Evolutionary conservation across 2,329 filamentous ascomycete species (phyloP), one percentile per base, ranked within the genome.

Genomic region (Colletotrichum aenigma): DNA sequence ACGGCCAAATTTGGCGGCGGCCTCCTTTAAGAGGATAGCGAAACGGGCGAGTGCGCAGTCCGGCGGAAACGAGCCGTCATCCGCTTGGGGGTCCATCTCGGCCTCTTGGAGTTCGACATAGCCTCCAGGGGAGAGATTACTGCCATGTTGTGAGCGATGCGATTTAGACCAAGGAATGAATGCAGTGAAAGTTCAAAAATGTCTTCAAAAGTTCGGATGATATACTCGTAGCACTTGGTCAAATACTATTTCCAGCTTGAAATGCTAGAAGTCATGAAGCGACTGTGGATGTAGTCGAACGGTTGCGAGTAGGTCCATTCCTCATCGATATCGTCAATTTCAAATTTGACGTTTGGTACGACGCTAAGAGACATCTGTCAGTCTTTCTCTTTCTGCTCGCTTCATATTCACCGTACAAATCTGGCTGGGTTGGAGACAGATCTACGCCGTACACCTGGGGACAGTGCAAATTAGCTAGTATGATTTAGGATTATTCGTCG

Each of bases 311-410:
- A 85, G 6, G 80, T 80, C 84, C 84, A 86, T 52, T 79, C 77
- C 65, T 81, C 78, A 28, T 84, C 82, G 5, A 80, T 76, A 71
- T 86, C 84, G 66, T 86, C 84, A 67, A 86, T 78, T 38, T 86
- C 83, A 77, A 89, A 89, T 8, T 79, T 79, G 60, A 87, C 81
- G 74, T 89, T 89, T 0, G 85, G 84, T 1, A 87, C 87, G 3
- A 87, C 85, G 70, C 78, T 80, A 32, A 28, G 5, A 32, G 4
- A 9, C 9, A 43, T 7, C 1, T 26, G 1, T 64, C 16, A 64
- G 61, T 9, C 13, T 28, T 21, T 21, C 3, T 16, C 6, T 13
- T 52, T 52, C n/a, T 21, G 43, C 43, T 52, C 43, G 43, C 6
- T 52, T 52, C n/a, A 52, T 0, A 9, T 21, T 12, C 10, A 32